These are phyloP conservation scores for Nymphaea thermarum DNA, from an alignment of 164 flowering plant genomes.

Conservation along the genomic window DNA sequence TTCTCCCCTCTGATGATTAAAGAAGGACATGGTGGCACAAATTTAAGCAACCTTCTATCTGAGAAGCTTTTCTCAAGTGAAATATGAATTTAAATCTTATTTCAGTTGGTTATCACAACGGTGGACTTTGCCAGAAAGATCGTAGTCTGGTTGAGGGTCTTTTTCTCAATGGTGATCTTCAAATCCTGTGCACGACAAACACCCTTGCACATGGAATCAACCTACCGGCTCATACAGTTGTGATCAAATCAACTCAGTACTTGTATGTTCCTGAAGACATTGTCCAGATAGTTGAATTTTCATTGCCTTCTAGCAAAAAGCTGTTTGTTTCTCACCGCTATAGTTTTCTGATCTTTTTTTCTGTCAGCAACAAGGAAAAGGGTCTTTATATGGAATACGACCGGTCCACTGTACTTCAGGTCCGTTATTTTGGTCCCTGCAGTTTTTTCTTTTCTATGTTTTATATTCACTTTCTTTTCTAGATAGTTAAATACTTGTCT, in stretches of 20 bases:
- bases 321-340: background rate
- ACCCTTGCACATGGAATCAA: slow-evolving; percentile 98
- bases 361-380: slow-evolving; percentile 87
- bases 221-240: slow-evolving; percentile 94
- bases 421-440: slow-evolving; percentile 3
- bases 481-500: too few relatives aligned
- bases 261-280: slow-evolving; percentile 43
- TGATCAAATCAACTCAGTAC: slow-evolving; percentile 89
- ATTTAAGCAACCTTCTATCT: too few relatives aligned
- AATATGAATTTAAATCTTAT: background rate
- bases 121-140: slow-evolving; percentile 85
- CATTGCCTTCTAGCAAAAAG: slow-evolving; percentile 1
- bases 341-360: slow-evolving; percentile 5
- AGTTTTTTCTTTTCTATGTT: too few relatives aligned
- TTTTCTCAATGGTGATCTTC: slow-evolving; percentile 89
- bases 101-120: slow-evolving; percentile 97
- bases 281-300: background rate
- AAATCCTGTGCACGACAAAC: slow-evolving; percentile 89
- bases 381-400: slow-evolving; percentile 89
- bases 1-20: too few relatives aligned
- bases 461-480: too few relatives aligned
- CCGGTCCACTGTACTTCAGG: slow-evolving; percentile 86
- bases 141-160: slow-evolving; percentile 85
- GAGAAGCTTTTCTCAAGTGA: background rate
- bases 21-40: too few relatives aligned